phyloP scores from a whole-genome alignment of 768 basidiomycete species.

The Leccinum variicolor region DNA sequence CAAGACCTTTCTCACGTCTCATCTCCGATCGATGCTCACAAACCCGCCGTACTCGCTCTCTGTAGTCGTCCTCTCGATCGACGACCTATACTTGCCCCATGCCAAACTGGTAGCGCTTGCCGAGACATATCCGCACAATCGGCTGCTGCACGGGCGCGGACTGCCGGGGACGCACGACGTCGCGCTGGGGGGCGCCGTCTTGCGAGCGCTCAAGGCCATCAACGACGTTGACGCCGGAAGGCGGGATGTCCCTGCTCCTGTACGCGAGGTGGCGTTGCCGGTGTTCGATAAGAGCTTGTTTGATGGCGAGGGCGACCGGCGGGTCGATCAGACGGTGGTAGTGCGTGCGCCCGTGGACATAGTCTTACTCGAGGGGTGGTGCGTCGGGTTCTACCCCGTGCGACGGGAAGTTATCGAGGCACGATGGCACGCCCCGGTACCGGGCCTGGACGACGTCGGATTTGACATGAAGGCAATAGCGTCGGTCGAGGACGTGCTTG shows the following conservation, averaged over 20 bases:
- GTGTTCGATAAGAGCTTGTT: conserved; percentile 85
- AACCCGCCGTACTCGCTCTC: conserved; percentile 47
- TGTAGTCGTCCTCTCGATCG: conserved; percentile 68
- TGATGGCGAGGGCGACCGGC: conserved; percentile 81
- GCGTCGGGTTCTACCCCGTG: conserved; percentile 80
- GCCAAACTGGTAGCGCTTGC: conserved; percentile 56
- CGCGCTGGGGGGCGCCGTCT: conserved; percentile 51
- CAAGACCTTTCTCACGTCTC: conserved; percentile 76
- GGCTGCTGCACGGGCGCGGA: conserved; percentile 77
- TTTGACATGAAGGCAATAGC: conserved; percentile 37
- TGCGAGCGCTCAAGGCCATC: conserved; percentile 47
- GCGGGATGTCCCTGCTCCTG: not conserved
- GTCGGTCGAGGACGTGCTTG: conserved; percentile 50
- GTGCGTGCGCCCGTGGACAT: conserved; percentile 64
- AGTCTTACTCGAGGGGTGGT: conserved; percentile 96
- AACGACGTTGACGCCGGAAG: conserved; percentile 19
- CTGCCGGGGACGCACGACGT: conserved; percentile 93
- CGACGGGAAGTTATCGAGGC: conserved; percentile 44
- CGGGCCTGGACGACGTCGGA: conserved; percentile 10
- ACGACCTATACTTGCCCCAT: conserved; percentile 85
- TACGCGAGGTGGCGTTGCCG: conserved; percentile 50
- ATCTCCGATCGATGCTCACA: conserved; percentile 44
- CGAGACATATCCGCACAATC: conserved; percentile 46
- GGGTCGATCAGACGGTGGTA: conserved; percentile 34
- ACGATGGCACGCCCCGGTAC: conserved; percentile 42